Percentiles rank a stretch among this genome's conserved stretches.
phyloP scores from a whole-genome alignment of 805 yeast species.

The Isabelozyma pseudorhagii region DNA sequence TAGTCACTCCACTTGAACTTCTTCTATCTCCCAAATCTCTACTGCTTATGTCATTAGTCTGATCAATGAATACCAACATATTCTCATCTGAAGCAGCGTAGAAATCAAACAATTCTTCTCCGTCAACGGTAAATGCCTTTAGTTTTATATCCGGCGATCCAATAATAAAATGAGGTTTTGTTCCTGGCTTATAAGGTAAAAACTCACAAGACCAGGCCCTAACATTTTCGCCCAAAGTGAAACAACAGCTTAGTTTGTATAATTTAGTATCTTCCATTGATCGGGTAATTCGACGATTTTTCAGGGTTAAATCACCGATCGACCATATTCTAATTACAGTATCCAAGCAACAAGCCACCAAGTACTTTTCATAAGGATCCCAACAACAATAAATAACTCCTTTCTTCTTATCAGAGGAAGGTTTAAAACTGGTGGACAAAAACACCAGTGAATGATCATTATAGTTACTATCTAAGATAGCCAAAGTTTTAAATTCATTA shows the following conservation, averaged over 20 bases:
- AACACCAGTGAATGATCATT: conserved; percentile 24
- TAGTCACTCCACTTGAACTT: background rate
- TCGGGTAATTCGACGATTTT: conserved; percentile 20
- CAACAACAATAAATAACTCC: conserved; percentile 68
- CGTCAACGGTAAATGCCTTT: conserved; percentile 37
- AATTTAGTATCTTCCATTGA: conserved; percentile 17
- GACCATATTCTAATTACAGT: conserved; percentile 70
- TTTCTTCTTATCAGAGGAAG: conserved; percentile 20
- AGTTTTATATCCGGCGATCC: conserved; percentile 74
- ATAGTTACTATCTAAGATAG: conserved; percentile 24
- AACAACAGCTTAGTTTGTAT: conserved; percentile 27
- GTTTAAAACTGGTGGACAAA: conserved; percentile 21
- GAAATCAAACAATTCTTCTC: conserved; percentile 41
- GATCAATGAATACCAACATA: conserved; percentile 6
- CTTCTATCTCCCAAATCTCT: background rate
- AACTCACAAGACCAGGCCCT: conserved; percentile 60
- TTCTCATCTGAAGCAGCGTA: conserved; percentile 17
- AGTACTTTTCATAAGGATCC: conserved; percentile 65
- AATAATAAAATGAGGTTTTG: conserved; percentile 53
- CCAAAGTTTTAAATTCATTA: conserved; percentile 33
- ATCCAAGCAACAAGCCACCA: conserved; percentile 74
- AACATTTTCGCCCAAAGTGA: conserved; percentile 37
- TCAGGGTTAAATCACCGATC: conserved; percentile 28
- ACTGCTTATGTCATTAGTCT: conserved; percentile 7
- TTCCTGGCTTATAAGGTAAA: conserved; percentile 44